Evolutionary conservation across 495 filamentous ascomycete genomes (phyloP).

Genomic region (Podospora pseudoanserina): DNA sequence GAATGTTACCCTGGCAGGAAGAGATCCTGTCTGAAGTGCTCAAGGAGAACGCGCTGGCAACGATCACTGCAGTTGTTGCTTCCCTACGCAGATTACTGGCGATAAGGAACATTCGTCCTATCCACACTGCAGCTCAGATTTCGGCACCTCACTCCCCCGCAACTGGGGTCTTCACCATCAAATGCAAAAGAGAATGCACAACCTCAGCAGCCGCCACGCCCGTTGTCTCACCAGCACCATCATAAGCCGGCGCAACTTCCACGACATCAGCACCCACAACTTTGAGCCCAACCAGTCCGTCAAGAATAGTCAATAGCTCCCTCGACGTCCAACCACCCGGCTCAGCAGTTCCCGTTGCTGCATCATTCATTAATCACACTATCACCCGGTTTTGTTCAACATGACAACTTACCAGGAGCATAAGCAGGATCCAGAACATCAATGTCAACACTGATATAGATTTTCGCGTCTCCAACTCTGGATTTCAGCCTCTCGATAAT

Average conservation of each 20-base stretch:
- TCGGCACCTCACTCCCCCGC: background rate
- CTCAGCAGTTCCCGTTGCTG: conserved; percentile 82
- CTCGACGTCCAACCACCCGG: conserved; percentile 84
- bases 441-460: conserved; percentile 86
- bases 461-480: conserved; percentile 67
- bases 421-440: conserved; percentile 79
- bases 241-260: conserved; percentile 69
- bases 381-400: conserved; percentile 31
- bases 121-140: background rate
- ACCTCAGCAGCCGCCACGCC: conserved; percentile 61
- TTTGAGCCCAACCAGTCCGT: conserved; percentile 61
- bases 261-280: conserved; percentile 78
- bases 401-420: conserved; percentile 32
- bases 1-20: too few relatives aligned
- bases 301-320: conserved; percentile 52
- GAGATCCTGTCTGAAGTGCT: too few relatives aligned
- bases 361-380: conserved; percentile 32
- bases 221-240: conserved; percentile 65
- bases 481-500: conserved; percentile 73
- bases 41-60: too few relatives aligned
- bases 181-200: conserved; percentile 31
- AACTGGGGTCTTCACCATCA: conserved; percentile 40
- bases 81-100: too few relatives aligned
- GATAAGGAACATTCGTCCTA: too few relatives aligned
- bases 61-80: too few relatives aligned